Conservation (phyloP, 139 green algal species). For the Closterium sp. region DNA sequence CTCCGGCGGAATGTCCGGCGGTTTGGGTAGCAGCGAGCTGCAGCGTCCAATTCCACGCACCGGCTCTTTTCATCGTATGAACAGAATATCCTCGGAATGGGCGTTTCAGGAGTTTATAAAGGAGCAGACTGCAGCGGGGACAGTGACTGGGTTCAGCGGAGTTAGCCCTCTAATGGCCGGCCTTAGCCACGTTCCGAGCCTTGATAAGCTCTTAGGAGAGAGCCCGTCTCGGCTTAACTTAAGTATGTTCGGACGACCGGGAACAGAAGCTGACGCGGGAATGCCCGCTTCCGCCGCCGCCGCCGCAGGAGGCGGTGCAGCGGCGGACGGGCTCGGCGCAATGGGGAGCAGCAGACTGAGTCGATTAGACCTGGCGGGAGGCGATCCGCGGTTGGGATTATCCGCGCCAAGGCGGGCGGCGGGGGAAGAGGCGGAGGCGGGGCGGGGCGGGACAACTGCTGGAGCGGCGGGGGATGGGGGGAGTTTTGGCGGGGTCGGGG, state of each 20-base stretch:
- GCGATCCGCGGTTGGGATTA: neutral
- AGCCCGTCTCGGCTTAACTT: neutral
- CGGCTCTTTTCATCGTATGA: slow-evolving; percentile 15
- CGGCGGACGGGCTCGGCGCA: neutral
- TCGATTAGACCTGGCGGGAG: neutral
- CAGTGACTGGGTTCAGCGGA: neutral
- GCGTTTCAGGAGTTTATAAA: slow-evolving; percentile 41
- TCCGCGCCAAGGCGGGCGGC: neutral
- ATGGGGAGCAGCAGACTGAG: neutral
- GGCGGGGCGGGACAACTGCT: neutral
- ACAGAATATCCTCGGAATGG: slow-evolving; percentile 38
- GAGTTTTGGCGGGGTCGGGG: neutral
- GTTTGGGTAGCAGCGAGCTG: neutral
- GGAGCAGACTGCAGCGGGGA: slow-evolving; percentile 15
- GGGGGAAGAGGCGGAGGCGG: neutral
- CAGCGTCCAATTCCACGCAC: slow-evolving; percentile 2
- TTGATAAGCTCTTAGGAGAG: neutral
- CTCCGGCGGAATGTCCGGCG: neutral
- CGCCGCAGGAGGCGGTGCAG: neutral
- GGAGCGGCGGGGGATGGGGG: neutral
- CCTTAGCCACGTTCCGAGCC: neutral
- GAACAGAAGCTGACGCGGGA: neutral
- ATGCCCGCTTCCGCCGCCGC: neutral
- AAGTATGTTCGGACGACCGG: neutral
- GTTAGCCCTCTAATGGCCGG: neutral